Evolutionary conservation across 176 grass and related monocot genomes (phyloP).

Genomic region (Areca catechu): DNA sequence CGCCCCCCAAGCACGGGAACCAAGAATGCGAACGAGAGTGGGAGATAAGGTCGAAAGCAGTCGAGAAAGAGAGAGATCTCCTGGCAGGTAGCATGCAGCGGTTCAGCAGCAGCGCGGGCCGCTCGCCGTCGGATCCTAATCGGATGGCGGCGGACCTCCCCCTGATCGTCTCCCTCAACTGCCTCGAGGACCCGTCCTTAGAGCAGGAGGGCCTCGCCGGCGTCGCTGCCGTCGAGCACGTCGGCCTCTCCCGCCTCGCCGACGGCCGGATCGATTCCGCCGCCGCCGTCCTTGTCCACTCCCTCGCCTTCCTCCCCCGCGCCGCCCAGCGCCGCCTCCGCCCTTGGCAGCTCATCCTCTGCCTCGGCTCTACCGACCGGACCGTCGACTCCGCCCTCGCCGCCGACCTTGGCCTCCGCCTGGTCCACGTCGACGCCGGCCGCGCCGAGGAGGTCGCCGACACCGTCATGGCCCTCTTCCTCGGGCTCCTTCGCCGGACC

Average conservation of each 20-base stretch:
- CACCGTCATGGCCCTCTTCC: slow-evolving; percentile 94
- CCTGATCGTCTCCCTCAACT: slow-evolving; percentile 72
- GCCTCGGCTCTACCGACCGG: slow-evolving; percentile 80
- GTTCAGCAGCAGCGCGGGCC: not conserved
- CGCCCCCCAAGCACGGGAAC: too few species aligned
- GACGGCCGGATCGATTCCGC: slow-evolving; percentile 60
- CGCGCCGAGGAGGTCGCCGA: slow-evolving; percentile 89
- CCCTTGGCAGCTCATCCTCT: slow-evolving; percentile 94
- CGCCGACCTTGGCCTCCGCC: slow-evolving; percentile 70
- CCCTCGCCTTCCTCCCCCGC: slow-evolving; percentile 70
- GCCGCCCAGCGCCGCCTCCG: slow-evolving; percentile 78
- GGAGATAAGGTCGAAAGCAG: too few species aligned
- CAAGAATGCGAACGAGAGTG: too few species aligned
- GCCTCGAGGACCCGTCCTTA: slow-evolving; percentile 67
- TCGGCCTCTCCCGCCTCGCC: slow-evolving; percentile 53
- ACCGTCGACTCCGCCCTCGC: slow-evolving; percentile 70
- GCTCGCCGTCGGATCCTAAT: slow-evolving; percentile 10
- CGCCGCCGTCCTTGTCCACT: slow-evolving; percentile 57
- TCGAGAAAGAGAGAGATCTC: not conserved
- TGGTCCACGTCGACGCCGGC: slow-evolving; percentile 71
- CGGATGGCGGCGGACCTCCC: slow-evolving; percentile 17
- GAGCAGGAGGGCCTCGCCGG: slow-evolving; percentile 60
- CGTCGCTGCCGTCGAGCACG: slow-evolving; percentile 61
- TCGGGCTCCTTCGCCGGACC: slow-evolving; percentile 69
- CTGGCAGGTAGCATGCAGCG: too few species aligned